Evolutionary conservation across 192 early-diverging fungal genomes (phyloP).

Genomic region (Backusella tuberculispora): DNA sequence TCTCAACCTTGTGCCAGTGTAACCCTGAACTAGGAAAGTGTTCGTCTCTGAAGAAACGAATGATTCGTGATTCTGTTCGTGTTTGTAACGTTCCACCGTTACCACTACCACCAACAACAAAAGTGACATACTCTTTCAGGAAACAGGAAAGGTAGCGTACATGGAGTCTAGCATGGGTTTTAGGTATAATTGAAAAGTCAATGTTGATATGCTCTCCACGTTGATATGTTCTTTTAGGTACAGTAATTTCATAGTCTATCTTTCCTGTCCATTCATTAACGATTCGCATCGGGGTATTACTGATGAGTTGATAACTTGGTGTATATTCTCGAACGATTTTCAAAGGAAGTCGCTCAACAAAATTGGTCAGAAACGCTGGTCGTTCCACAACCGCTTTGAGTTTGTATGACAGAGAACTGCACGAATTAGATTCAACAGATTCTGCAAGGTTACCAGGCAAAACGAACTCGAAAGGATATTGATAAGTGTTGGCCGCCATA

Average conservation of each 20-base stretch:
- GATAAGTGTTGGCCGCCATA: conserved; percentile 42
- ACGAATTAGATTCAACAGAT: conserved; percentile 47
- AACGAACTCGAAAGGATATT: conserved; percentile 59
- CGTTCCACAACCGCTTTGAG: conserved; percentile 58
- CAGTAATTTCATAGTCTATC: conserved; percentile 57
- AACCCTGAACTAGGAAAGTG: background rate
- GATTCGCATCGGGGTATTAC: conserved; percentile 48
- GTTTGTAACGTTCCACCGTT: conserved; percentile 16
- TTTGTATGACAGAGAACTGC: conserved; percentile 54
- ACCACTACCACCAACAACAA: conserved; percentile 25
- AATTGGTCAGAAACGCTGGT: conserved; percentile 54
- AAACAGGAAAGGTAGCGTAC: conserved; percentile 49
- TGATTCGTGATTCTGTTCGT: conserved; percentile 34
- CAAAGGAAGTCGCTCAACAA: conserved; percentile 37
- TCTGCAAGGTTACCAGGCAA: conserved; percentile 63
- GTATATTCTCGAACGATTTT: conserved; percentile 50
- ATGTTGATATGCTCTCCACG: conserved; percentile 58
- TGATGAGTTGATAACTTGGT: conserved; percentile 38
- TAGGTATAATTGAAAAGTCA: conserved; percentile 48
- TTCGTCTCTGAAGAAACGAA: conserved; percentile 27
- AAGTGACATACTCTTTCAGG: conserved; percentile 62
- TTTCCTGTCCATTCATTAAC: conserved; percentile 57
- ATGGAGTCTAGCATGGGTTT: conserved; percentile 47
- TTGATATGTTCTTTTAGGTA: conserved; percentile 49
- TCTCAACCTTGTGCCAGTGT: conserved; percentile 33